Evolutionary conservation across 768 basidiomycete genomes (phyloP).

Genomic region (Mycena latifolia): DNA sequence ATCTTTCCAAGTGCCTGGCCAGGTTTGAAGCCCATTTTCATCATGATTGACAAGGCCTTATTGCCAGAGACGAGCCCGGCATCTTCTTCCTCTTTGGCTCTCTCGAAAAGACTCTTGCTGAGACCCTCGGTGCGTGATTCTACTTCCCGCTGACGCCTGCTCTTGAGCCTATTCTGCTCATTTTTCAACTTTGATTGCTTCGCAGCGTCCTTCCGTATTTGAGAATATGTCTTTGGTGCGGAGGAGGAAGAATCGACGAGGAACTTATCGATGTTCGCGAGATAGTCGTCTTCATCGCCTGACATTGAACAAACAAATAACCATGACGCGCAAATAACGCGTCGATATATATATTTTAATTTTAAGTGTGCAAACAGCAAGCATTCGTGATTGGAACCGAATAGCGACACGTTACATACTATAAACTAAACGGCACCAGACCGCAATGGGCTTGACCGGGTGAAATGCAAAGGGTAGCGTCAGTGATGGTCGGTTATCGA

Average conservation of each 20-base stretch:
- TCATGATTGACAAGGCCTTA: conserved; percentile 91
- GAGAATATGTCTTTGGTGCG: conserved; percentile 73
- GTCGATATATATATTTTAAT: not conserved
- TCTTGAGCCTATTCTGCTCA: conserved; percentile 75
- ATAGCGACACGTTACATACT: conserved; percentile 42
- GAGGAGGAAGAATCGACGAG: conserved; percentile 59
- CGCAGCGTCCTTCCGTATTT: conserved; percentile 76
- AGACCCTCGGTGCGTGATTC: conserved; percentile 85
- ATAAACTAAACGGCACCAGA: conserved; percentile 62
- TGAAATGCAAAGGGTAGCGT: conserved; percentile 39
- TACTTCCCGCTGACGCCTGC: conserved; percentile 75
- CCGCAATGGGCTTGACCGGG: conserved; percentile 48
- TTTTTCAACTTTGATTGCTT: conserved; percentile 71
- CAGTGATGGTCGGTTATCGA: conserved; percentile 39
- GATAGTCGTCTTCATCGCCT: conserved; percentile 86
- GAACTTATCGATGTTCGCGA: conserved; percentile 82
- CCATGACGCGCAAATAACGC: conserved; percentile 13
- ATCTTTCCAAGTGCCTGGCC: conserved; percentile 79
- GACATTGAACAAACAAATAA: conserved; percentile 60
- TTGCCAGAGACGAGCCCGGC: conserved; percentile 65
- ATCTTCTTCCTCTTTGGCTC: conserved; percentile 74
- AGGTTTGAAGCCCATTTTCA: conserved; percentile 94
- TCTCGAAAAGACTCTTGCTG: conserved; percentile 83
- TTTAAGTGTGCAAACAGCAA: conserved; percentile 23
- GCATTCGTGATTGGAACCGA: conserved; percentile 37